Conservation (phyloP, 2,329 filamentous ascomycete species). For the Lasiodiplodia sp. region DNA sequence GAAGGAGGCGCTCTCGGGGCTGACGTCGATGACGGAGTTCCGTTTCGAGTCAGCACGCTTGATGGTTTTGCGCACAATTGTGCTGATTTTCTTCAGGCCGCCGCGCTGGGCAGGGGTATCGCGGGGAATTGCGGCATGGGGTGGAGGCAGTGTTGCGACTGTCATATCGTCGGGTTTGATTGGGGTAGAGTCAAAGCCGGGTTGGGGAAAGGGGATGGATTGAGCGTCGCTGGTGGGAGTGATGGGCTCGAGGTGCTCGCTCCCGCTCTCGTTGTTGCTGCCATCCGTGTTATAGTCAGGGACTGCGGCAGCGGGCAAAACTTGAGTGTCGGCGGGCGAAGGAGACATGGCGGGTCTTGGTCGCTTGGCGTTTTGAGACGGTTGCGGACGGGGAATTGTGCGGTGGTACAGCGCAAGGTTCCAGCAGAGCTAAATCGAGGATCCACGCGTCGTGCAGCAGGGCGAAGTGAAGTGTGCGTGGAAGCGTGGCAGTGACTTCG, state of each 20-base stretch:
- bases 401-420: not conserved
- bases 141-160: slow-evolving; percentile 13
- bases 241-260: slow-evolving; percentile 48
- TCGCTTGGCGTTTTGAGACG: slow-evolving; percentile 8
- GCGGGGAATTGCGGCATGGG: slow-evolving; percentile 6
- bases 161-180: slow-evolving; percentile 38
- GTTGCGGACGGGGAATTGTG: not conserved
- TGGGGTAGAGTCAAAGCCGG: not conserved
- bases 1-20: not conserved
- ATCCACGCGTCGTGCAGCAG: slow-evolving; percentile 6
- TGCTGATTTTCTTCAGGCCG: slow-evolving; percentile 35
- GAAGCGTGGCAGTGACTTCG: not conserved
- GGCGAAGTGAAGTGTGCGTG: not conserved
- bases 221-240: slow-evolving; percentile 46
- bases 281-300: slow-evolving; percentile 38
- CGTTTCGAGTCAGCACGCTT: slow-evolving; percentile 34
- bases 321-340: not conserved
- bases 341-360: slow-evolving; percentile 14
- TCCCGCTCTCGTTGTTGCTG: slow-evolving; percentile 45
- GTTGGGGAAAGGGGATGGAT: not conserved
- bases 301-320: not conserved
- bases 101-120: slow-evolving; percentile 6
- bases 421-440: not conserved
- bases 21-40: not conserved
- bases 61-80: slow-evolving; percentile 43